Conservation (phyloP, 495 filamentous ascomycete species). For the Geoglossum glabrum region DNA sequence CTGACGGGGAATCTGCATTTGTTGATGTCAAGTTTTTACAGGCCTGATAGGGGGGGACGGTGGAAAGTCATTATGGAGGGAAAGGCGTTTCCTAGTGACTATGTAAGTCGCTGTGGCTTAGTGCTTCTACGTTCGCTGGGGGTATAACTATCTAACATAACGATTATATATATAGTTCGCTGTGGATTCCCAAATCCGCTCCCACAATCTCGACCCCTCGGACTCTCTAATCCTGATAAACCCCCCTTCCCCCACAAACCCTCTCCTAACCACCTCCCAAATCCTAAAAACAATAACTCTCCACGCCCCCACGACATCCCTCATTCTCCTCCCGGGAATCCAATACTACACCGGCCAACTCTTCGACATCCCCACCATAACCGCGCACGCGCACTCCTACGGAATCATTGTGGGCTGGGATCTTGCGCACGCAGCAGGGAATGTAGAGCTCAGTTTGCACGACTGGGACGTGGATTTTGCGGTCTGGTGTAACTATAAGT, state of each 20-base stretch:
- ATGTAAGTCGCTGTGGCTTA: constrained; percentile 25
- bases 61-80: constrained; percentile 86
- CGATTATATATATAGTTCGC: constrained; percentile 39
- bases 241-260: constrained; percentile 29
- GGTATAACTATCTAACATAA: not conserved
- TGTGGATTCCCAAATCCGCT: constrained; percentile 65
- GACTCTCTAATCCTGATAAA: constrained; percentile 60
- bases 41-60: constrained; percentile 43
- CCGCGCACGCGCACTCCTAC: constrained; percentile 50
- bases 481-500: constrained; percentile 97
- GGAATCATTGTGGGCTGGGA: constrained; percentile 82
- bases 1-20: constrained; percentile 84
- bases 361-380: constrained; percentile 74
- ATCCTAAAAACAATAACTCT: constrained; percentile 57
- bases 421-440: constrained; percentile 85
- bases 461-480: constrained; percentile 94
- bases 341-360: constrained; percentile 92
- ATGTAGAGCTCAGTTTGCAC: constrained; percentile 64
- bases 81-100: constrained; percentile 90
- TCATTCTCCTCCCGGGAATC: constrained; percentile 74
- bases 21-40: constrained; percentile 82
- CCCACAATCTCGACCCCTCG: constrained; percentile 48
- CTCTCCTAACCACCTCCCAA: constrained; percentile 45
- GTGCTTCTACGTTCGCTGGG: not conserved
- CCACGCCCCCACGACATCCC: constrained; percentile 54